phyloP scores from a whole-genome alignment of 176 grass and related monocot species.

The Aegilops bicornis region DNA sequence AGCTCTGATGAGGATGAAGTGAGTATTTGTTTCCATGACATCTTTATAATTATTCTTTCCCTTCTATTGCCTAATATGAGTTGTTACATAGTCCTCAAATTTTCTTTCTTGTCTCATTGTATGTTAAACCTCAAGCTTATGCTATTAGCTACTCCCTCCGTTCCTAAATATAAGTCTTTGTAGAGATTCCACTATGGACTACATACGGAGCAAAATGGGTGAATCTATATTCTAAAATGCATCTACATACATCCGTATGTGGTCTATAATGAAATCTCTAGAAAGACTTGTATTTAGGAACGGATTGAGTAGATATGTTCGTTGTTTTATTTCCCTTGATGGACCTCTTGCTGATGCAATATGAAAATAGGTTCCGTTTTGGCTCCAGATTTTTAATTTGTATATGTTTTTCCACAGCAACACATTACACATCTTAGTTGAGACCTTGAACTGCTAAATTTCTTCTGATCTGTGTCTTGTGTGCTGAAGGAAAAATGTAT shows the following conservation, averaged over 20 bases:
- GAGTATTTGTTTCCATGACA: slow-evolving; percentile 6
- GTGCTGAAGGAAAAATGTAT: neutral
- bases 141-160: neutral
- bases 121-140: neutral
- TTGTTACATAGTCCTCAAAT: neutral
- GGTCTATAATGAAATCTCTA: no score
- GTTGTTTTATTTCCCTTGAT: neutral
- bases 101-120: neutral
- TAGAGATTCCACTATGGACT: no score
- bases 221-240: no score
- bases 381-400: neutral
- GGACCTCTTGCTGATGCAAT: neutral
- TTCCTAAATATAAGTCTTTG: no score
- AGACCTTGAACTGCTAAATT: neutral
- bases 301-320: neutral
- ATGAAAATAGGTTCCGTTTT: neutral
- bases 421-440: neutral
- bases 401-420: neutral
- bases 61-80: neutral
- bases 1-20: slow-evolving; percentile 57
- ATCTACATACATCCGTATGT: no score
- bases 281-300: no score
- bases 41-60: neutral
- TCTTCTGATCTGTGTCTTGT: neutral
- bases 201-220: no score